Percentiles rank a stretch among this genome's conserved stretches.
phyloP scores from a whole-genome alignment of 2,329 filamentous ascomycete genomes.

The Alternaria longipes region DNA sequence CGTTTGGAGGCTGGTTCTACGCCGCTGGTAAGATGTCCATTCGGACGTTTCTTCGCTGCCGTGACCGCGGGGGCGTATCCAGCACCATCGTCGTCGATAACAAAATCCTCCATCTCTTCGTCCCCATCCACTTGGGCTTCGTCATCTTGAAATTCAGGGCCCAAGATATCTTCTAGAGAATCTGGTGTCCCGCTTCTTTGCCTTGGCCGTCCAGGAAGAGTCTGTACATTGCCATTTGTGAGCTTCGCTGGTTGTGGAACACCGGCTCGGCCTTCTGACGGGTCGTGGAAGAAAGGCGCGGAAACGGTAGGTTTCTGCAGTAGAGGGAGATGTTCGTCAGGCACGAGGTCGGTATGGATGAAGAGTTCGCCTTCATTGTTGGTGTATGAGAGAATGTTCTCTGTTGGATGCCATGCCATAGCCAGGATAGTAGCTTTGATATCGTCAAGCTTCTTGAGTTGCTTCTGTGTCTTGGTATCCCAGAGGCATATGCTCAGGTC shows the following conservation, averaged over 20 bases:
- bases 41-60: conserved; percentile 69
- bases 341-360: conserved; percentile 77
- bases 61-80: conserved; percentile 77
- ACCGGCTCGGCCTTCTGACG: conserved; percentile 72
- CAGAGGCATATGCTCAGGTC: conserved; percentile 77
- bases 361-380: conserved; percentile 93
- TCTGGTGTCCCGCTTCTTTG: conserved; percentile 69
- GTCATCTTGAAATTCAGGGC: conserved; percentile 62
- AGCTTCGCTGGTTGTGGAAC: conserved; percentile 64
- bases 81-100: conserved; percentile 93
- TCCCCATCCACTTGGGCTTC: conserved; percentile 58
- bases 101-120: conserved; percentile 75
- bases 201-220: conserved; percentile 63
- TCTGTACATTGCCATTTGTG: conserved; percentile 65
- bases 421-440: conserved; percentile 77
- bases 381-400: conserved; percentile 90
- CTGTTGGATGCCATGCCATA: conserved; percentile 87
- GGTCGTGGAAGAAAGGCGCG: conserved; percentile 86
- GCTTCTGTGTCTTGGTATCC: conserved; percentile 87
- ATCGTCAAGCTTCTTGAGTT: conserved; percentile 81
- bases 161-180: conserved; percentile 84
- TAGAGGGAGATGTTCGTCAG: conserved; percentile 58
- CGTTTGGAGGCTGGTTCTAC: conserved; percentile 60
- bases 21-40: conserved; percentile 57
- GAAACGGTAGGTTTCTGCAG: conserved; percentile 69